Evolutionary conservation across 208 protist genomes (phyloP).

Genomic region (Crithidia bombi): DNA sequence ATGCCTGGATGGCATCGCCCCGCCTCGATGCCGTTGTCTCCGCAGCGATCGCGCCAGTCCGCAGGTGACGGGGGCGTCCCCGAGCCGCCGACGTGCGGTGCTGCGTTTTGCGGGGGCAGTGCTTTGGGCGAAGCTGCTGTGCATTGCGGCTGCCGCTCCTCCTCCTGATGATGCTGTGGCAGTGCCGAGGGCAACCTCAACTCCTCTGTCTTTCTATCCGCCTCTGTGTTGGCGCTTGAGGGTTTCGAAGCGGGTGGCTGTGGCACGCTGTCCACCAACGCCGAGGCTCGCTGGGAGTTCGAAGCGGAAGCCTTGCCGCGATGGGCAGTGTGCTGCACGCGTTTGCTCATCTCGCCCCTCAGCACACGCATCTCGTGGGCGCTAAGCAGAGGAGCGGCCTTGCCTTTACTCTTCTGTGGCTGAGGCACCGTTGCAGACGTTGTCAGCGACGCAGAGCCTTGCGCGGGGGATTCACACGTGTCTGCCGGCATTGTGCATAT

Average conservation of each 20-base stretch:
- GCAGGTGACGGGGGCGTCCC: not conserved
- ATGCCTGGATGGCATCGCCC: not conserved
- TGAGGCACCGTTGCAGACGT: not conserved
- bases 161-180: not conserved
- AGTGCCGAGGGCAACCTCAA: not conserved
- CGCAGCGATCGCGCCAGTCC: not conserved
- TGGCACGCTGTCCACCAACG: not conserved
- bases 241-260: not conserved
- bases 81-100: not conserved
- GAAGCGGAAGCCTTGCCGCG: not conserved
- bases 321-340: not conserved
- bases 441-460: not conserved
- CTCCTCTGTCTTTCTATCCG: not conserved
- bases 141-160: not conserved
- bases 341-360: not conserved
- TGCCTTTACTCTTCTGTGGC: not conserved
- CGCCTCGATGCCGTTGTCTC: not conserved
- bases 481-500: not conserved
- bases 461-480: not conserved
- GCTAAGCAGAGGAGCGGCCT: not conserved
- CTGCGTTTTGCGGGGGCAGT: not conserved
- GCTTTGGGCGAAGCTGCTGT: not conserved
- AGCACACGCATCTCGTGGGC: slow-evolving; percentile 6
- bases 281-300: slow-evolving; percentile 1
- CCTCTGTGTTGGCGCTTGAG: not conserved